Evolutionary conservation across 495 filamentous ascomycete species (phyloP), one percentile per base, ranked within the genome.

Genomic region (Penicillium antarcticum): DNA sequence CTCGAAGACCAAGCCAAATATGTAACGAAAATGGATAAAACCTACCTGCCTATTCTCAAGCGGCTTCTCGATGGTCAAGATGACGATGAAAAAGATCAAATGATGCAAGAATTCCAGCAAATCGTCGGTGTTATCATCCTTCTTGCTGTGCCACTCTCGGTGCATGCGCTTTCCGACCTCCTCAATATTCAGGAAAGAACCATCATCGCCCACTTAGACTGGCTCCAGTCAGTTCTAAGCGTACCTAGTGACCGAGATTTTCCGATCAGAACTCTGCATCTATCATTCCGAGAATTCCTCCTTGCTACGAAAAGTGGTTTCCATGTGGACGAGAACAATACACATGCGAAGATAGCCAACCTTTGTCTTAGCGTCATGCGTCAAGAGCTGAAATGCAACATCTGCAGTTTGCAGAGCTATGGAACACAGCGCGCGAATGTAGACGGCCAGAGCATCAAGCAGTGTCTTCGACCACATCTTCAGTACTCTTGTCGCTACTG

Each of bases 401-500:
- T 79, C 5, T 76, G 67, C 47, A 49, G 60, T 34, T 41, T 72
- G 4, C 17, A 16, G 41, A 35, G 45, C 14, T 63, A 53, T 45
- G 62, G 67, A 38, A 58, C 39, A 42, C 52, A 51, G 17, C 35
- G 51, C 39, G 48, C 1, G 9, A 57, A 69, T 3, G 55, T 73
- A 23, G 52, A 61, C 39, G 11, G 21, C 29, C 19, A 34, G 17
- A 35, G 9, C 29, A 60, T 71, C 10, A 37, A 31, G 21, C 31
- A 61, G n/a, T 42, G 34, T 34, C 24, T 77, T 29, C 58, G 60
- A 42, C 14, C 60, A 32, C 58, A 66, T 39, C 23, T 68, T 42
- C 48, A 57, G 50, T 71, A 78, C 48, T 60, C 67, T 31, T 78
- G 70, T 57, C 61, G 59, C 29, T 72, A 73, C 53, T 45, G 32